These are phyloP conservation scores for Neurospora tetrasperma DNA, from an alignment of 495 filamentous ascomycete species.

Conservation along the genomic window DNA sequence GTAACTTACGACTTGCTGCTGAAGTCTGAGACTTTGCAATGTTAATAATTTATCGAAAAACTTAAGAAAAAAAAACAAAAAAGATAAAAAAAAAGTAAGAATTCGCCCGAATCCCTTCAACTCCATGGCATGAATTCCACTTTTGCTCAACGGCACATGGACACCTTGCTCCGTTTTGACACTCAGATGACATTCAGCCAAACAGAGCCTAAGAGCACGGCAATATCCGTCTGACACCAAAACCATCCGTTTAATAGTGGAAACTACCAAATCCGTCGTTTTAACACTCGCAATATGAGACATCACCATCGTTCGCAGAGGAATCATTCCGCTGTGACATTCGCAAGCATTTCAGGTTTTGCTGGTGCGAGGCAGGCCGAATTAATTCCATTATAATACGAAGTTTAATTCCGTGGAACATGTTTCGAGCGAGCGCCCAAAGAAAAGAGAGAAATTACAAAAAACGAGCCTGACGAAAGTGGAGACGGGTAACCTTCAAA, in stretches of 20 bases:
- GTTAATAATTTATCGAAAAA: neutral
- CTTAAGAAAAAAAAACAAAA: neutral
- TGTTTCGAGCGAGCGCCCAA: neutral
- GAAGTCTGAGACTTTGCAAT: neutral
- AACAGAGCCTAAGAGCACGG: neutral
- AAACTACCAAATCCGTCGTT: neutral
- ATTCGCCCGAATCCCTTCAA: neutral
- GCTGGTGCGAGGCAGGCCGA: neutral
- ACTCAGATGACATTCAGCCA: neutral
- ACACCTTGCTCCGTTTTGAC: neutral
- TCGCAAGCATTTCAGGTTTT: neutral
- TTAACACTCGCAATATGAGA: neutral
- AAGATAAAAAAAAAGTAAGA: neutral
- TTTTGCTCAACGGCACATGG: neutral
- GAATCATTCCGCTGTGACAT: neutral
- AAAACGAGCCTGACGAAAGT: neutral
- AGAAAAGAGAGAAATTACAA: neutral
- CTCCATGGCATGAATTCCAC: neutral
- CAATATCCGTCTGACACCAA: neutral
- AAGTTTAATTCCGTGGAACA: neutral
- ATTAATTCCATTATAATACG: neutral
- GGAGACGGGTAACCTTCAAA: neutral
- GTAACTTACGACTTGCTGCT: neutral
- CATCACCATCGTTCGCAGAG: neutral
- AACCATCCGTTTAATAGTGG: neutral